Conservation (phyloP, 2,329 filamentous ascomycete species). For the Raffaelea albimanens region DNA sequence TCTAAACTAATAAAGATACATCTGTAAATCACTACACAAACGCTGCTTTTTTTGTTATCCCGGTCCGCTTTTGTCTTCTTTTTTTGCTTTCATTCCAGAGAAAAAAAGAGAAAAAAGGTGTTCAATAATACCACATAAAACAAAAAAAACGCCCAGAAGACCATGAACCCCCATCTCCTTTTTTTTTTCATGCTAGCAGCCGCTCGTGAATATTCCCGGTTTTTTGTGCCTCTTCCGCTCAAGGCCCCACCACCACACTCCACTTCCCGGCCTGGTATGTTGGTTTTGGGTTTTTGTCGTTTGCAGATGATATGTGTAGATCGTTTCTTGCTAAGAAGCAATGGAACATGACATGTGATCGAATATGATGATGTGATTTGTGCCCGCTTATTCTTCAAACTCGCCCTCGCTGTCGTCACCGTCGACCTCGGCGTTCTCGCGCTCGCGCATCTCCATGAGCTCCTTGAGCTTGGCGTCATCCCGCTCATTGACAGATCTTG, state of each 20-base stretch:
- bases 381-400: constrained; percentile 29
- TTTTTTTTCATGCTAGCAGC: not conserved
- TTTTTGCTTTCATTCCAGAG: not conserved
- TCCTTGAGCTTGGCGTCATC: constrained; percentile 96
- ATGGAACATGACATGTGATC: too few relatives aligned
- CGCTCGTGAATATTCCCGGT: too few relatives aligned
- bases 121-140: not conserved
- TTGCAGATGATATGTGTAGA: too few relatives aligned
- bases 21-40: not conserved
- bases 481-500: constrained; percentile 97
- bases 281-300: too few relatives aligned
- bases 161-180: not conserved
- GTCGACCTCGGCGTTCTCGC: constrained; percentile 95
- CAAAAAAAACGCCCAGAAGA: not conserved
- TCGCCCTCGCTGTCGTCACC: constrained; percentile 97
- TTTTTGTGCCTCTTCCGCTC: too few relatives aligned
- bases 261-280: not conserved
- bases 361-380: too few relatives aligned
- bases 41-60: not conserved
- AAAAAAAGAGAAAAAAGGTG: too few relatives aligned
- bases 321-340: too few relatives aligned
- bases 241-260: too few relatives aligned
- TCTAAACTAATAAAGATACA: not conserved
- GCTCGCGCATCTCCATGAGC: constrained; percentile 97
- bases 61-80: not conserved